These are phyloP conservation scores for thale cress (Arabidopsis thaliana) DNA, from an alignment of 345 rosid species.

Conservation along the genomic window TAIR10.1 NC_003071.7:7160501-7161000, in stretches of 20 bases:
- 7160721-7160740: slow-evolving; percentile 56
- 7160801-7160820: slow-evolving; percentile 53
- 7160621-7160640: background rate
- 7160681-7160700: background rate
- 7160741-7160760: slow-evolving; percentile 82
- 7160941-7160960: slow-evolving; percentile 23
- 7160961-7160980: background rate
- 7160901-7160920: slow-evolving; percentile 4
- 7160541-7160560: background rate
- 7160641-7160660: background rate
- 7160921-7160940: background rate
- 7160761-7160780: slow-evolving; percentile 86
- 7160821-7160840: slow-evolving; percentile 33
- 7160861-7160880: background rate
- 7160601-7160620: background rate
- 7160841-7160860: slow-evolving; percentile 6
- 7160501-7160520: slow-evolving; percentile 48
- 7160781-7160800: slow-evolving; percentile 86
- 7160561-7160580: slow-evolving; percentile 1
- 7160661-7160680: background rate
- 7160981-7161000: too few relatives aligned
- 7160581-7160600: slow-evolving; percentile 1
- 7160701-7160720: background rate
- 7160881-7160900: slow-evolving; percentile 8
- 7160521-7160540: slow-evolving; percentile 16